A percentile compares a stretch with the other conserved stretches of the same genome.
phyloP scores from a whole-genome alignment of 2,329 filamentous ascomycete species.

The Botrytis aclada region DNA sequence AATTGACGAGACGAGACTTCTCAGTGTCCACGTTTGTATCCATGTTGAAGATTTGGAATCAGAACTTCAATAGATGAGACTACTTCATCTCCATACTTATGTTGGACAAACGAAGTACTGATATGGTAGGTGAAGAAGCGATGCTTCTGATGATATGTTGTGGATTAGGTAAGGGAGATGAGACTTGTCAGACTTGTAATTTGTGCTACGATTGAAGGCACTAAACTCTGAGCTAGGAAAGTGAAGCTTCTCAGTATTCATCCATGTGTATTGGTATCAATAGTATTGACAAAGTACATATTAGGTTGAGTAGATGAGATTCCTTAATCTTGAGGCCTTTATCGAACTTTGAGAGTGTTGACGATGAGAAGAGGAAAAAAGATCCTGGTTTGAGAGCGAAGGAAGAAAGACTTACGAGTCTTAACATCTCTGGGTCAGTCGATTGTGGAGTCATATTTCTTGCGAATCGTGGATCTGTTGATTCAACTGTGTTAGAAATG shows the following conservation, averaged over 20 bases:
- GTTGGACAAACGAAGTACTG: not conserved
- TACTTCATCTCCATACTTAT: not conserved
- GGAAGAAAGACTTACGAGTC: slow-evolving; percentile 2
- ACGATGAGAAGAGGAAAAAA: too few species aligned
- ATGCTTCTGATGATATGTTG: too few species aligned
- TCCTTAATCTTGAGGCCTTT: accelerated
- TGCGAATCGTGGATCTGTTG: slow-evolving; percentile 3
- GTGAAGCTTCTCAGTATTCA: not conserved
- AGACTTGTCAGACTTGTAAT: not conserved
- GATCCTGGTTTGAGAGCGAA: not conserved
- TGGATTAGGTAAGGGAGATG: not conserved
- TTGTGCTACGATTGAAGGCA: not conserved
- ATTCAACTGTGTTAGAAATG: not conserved
- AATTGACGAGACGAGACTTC: not conserved
- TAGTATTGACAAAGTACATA: not conserved
- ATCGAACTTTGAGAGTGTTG: not conserved
- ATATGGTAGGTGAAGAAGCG: not conserved
- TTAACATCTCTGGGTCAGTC: not conserved
- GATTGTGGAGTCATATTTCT: not conserved
- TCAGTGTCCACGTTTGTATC: not conserved
- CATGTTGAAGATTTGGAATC: not conserved
- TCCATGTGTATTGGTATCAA: not conserved
- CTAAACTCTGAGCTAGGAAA: not conserved
- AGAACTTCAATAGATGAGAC: not conserved
- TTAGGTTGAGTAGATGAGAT: not conserved